Evolutionary conservation across 2,329 filamentous ascomycete species (phyloP), one percentile per base, ranked within the genome.

Genomic region (Cladosporium oxysporum): DNA sequence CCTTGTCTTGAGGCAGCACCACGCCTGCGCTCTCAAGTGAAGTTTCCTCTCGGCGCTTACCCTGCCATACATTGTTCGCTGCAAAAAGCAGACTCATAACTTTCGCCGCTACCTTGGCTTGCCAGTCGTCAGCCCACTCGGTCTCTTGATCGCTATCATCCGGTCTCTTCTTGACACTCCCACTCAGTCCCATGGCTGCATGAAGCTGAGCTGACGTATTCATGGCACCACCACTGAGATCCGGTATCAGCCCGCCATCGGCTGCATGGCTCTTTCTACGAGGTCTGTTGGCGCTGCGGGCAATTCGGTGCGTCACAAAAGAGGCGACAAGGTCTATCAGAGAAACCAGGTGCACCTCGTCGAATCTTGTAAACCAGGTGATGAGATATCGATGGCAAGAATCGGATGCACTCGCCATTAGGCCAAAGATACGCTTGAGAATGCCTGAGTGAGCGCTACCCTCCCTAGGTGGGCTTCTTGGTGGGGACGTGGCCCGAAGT

Each of bases 61-160:
- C 73, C 58, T 75, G 73, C 74, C 76, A 79, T 58, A 73, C 83
- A 67, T 89, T 91, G 78, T 97, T 97, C 29, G 93, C 93, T 1
- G 89, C 85, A 74, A 96, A 96, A 1, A 97, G 77, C 26, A 97
- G 78, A 11, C 91, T 88, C 83, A 97, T 89, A 2, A 96, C 87
- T 70, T 90, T 88, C 3, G 92, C 89, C 8, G 90, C 90, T 12
- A 91, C 91, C 75, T 88, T 90, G 65, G 96, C 87, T 77, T 97
- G 93, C 93, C 93, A 97, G 74, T 97, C 93, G 66, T 94, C 91
- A 23, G 85, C 83, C 75, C 95, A 96, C 0, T 87, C 79, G 31
- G 81, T 79, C 49, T 80, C 79, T 33, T 83, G 81, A 35, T 86
- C 84, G 62, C 85, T 70, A 10, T 85, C 23, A 84, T 87, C 74